These are phyloP conservation scores for Bonia amplexicaulis DNA, from an alignment of 176 grass and related monocot genomes.

Conservation along the genomic window DNA sequence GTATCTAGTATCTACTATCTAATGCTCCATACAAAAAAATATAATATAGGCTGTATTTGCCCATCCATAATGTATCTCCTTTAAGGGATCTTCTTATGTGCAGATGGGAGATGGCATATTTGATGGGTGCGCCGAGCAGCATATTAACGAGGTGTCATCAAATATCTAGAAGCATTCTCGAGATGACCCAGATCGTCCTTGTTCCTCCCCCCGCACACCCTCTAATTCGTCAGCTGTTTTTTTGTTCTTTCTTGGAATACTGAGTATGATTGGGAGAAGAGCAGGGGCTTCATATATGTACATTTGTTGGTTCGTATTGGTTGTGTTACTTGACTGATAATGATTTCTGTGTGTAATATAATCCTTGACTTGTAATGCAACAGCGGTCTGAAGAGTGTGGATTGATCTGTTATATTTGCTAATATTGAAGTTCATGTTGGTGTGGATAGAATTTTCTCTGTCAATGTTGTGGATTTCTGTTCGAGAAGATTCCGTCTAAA, in stretches of 20 bases:
- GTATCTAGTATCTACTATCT: background rate
- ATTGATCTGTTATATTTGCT: constrained; percentile 30
- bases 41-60: background rate
- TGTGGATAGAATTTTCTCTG: background rate
- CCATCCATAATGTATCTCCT: background rate
- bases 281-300: constrained; percentile 50
- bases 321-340: constrained; percentile 48
- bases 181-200: constrained; percentile 22
- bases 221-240: constrained; percentile 31
- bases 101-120: constrained; percentile 92
- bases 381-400: constrained; percentile 32
- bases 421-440: constrained; percentile 18
- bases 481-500: background rate
- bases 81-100: background rate
- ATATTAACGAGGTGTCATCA: background rate
- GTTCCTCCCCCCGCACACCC: background rate
- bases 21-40: background rate
- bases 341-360: constrained; percentile 44
- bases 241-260: constrained; percentile 22
- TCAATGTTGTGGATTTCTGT: background rate
- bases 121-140: constrained; percentile 32
- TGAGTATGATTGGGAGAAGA: constrained; percentile 25
- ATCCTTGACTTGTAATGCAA: constrained; percentile 45
- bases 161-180: constrained; percentile 32
- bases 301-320: constrained; percentile 37